Conservation (phyloP, 2,329 filamentous ascomycete species). For the Microdochium bolleyi region DNA sequence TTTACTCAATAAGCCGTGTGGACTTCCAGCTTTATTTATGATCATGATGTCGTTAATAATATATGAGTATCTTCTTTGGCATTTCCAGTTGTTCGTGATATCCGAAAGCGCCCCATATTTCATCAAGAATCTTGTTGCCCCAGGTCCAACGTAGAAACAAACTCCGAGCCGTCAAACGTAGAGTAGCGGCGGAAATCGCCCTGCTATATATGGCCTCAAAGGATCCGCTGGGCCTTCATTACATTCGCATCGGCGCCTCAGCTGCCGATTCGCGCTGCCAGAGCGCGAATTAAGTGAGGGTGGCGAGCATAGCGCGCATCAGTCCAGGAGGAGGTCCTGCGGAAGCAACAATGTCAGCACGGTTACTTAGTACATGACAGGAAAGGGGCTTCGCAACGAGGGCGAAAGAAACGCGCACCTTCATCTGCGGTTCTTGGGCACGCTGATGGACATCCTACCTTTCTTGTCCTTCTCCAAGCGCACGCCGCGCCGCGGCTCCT, state of each 20-base stretch:
- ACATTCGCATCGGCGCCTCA: too few relatives aligned
- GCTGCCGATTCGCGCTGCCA: too few relatives aligned
- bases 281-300: conserved; percentile 47
- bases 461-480: conserved; percentile 83
- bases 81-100: too few relatives aligned
- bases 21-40: too few relatives aligned
- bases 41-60: neutral
- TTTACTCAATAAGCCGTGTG: too few relatives aligned
- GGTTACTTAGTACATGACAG: conserved; percentile 6
- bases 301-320: conserved; percentile 63
- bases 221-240: too few relatives aligned
- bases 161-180: too few relatives aligned
- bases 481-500: conserved; percentile 47
- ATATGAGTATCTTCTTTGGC: neutral
- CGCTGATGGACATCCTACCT: conserved; percentile 89
- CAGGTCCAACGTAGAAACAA: too few relatives aligned
- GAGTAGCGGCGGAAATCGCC: too few relatives aligned
- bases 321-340: conserved; percentile 56
- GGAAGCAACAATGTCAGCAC: conserved; percentile 12
- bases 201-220: too few relatives aligned
- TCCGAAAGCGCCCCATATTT: too few relatives aligned
- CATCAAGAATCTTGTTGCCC: too few relatives aligned
- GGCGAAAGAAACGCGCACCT: conserved; percentile 31
- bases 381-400: conserved; percentile 7
- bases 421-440: conserved; percentile 58